Percentiles rank a stretch among this genome's conserved stretches.
These are phyloP conservation scores for Podaxis sp. DNA, from an alignment of 768 basidiomycete genomes.

Conservation along the genomic window DNA sequence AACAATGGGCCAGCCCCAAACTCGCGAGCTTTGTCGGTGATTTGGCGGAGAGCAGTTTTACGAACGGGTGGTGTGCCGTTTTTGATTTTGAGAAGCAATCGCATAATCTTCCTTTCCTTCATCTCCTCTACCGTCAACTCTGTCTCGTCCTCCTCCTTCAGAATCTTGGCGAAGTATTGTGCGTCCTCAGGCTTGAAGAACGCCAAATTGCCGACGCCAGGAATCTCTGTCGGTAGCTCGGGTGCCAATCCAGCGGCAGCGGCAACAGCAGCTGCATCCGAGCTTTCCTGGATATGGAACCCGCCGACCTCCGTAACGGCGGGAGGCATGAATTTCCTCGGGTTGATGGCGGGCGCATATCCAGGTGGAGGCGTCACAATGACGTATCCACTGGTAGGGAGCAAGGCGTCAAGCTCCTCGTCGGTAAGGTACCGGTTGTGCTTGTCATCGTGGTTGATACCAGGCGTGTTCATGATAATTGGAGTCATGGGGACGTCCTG, in stretches of 20 bases:
- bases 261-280: constrained; percentile 83
- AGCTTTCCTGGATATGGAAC: constrained; percentile 96
- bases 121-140: constrained; percentile 93
- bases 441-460: constrained; percentile 90
- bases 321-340: constrained; percentile 61
- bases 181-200: constrained; percentile 99
- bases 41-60: constrained; percentile 96
- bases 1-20: constrained; percentile 98
- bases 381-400: constrained; percentile 84
- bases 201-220: constrained; percentile 93
- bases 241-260: constrained; percentile 91
- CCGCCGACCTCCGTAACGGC: constrained; percentile 66
- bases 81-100: constrained; percentile 96
- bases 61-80: constrained; percentile 98
- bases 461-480: constrained; percentile 87
- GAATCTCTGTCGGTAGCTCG: constrained; percentile 95
- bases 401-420: constrained; percentile 90
- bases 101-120: constrained; percentile 99
- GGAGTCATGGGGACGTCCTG: constrained; percentile 70
- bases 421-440: constrained; percentile 95
- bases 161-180: constrained; percentile 94
- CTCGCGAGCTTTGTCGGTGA: constrained; percentile 98
- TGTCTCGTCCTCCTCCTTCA: constrained; percentile 94
- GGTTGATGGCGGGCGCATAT: constrained; percentile 77
- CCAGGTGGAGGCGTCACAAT: constrained; percentile 94